phyloP scores from a whole-genome alignment of 495 filamentous ascomycete species.

The Neurospora hispaniola region DNA sequence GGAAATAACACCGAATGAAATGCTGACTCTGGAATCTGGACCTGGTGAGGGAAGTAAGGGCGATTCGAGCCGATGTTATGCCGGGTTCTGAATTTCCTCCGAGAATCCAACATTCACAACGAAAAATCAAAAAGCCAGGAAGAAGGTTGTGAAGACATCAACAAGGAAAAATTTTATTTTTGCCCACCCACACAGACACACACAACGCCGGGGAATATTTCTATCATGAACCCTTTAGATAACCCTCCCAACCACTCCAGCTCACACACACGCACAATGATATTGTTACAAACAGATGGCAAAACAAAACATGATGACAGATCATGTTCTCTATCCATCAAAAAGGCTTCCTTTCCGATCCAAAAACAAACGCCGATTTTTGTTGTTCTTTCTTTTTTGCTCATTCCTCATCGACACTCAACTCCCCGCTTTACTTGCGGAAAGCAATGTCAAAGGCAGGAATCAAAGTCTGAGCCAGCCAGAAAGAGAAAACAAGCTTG shows the following conservation, averaged over 20 bases:
- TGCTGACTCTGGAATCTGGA: not conserved
- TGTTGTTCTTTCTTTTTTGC: no score
- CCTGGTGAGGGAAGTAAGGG: not conserved
- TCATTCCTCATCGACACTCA: no score
- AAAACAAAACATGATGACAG: not conserved
- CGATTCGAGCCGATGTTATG: not conserved
- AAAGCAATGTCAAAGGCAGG: slow-evolving; percentile 39
- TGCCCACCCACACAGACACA: not conserved
- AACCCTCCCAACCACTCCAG: not conserved
- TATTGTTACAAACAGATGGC: not conserved
- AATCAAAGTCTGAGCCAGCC: slow-evolving; percentile 93
- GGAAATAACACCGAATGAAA: no score
- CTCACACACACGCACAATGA: not conserved
- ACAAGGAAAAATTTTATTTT: not conserved
- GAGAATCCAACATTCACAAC: not conserved
- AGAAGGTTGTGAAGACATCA: not conserved
- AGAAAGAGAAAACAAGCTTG: slow-evolving; percentile 99
- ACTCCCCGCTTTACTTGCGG: not conserved
- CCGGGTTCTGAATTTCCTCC: not conserved
- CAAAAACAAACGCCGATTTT: not conserved
- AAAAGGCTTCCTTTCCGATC: not conserved
- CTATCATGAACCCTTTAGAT: not conserved
- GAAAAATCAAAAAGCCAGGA: not conserved
- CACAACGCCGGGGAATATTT: not conserved
- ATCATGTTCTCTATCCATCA: not conserved